phyloP scores from a whole-genome alignment of 2,329 filamentous ascomycete species.

The Didymella sp. region DNA sequence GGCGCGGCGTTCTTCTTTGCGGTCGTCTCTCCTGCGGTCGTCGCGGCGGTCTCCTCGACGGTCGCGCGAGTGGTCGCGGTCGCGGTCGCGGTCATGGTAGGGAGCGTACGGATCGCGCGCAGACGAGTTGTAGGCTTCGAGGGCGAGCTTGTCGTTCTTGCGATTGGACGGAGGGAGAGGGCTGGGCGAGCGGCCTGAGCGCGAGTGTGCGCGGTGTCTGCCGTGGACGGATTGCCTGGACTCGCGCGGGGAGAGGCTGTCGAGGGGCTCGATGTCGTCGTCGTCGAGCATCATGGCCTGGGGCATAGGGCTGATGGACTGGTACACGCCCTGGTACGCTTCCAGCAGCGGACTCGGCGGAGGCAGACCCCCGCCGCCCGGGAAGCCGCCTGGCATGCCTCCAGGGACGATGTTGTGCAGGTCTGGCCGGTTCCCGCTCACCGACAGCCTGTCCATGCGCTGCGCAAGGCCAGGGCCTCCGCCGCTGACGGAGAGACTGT shows the following conservation, averaged over 20 bases:
- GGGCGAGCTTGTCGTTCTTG: slow-evolving; percentile 46
- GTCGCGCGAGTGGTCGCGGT: slow-evolving; percentile 6
- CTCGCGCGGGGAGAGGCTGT: slow-evolving; percentile 42
- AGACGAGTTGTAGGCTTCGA: slow-evolving; percentile 45
- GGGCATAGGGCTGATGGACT: slow-evolving; percentile 93
- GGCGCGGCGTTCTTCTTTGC: slow-evolving; percentile 62
- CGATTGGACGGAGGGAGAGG: slow-evolving; percentile 33
- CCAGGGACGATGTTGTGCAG: slow-evolving; percentile 45
- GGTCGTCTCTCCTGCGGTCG: neutral
- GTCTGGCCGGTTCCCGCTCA: slow-evolving; percentile 50
- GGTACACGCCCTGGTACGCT: slow-evolving; percentile 91
- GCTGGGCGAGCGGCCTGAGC: slow-evolving; percentile 43
- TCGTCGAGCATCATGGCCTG: slow-evolving; percentile 71
- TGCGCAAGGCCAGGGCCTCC: slow-evolving; percentile 44
- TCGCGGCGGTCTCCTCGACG: slow-evolving; percentile 14
- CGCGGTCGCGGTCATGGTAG: slow-evolving; percentile 9
- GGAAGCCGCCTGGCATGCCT: slow-evolving; percentile 34
- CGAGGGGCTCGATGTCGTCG: slow-evolving; percentile 56
- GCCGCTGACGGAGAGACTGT: slow-evolving; percentile 30
- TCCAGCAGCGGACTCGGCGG: slow-evolving; percentile 87
- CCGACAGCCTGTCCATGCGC: slow-evolving; percentile 57
- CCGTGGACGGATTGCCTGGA: slow-evolving; percentile 38
- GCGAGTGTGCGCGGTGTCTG: slow-evolving; percentile 41
- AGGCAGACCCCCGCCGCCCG: slow-evolving; percentile 53
- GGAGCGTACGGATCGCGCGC: slow-evolving; percentile 17